Base-by-base conservation (phyloP, 2,329 filamentous ascomycete species). In the Pyricularia pennisetigena region DNA sequence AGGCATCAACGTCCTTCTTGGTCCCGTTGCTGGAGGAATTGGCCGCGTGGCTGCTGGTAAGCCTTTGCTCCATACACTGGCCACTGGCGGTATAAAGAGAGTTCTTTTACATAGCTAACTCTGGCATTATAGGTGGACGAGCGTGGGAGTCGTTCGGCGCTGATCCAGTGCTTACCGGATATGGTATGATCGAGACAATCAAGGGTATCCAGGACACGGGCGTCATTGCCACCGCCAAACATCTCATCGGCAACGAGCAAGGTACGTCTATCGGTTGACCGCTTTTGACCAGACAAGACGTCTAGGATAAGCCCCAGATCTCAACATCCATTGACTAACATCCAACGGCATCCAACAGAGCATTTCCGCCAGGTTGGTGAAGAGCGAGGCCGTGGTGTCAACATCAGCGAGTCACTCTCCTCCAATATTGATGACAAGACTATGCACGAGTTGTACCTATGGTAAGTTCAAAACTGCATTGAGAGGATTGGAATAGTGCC, bases 121-220 rank as follows among this genome's bases (percentile, higher is more conserved):
- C 12, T 2, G 79, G 83, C 12, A 88, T 89, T 1, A 86, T 87
- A 72, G 89, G 86, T 30, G 90, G 90, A 29, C 82, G 89, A 30
- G 90, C 90, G 76, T 93, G 90, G 91, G 88, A 90, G 77, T 85
- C 84, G 1, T 86, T 85, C 79, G 88, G 88, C 5, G 88, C 90
- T 3, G 92, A 95, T 73, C 92, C 92, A 0, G 89, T 90, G 16
- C 82, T 93, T 67, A 90, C 90, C 12, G 92, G 91, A 68, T 80
- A 90, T 70, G 85, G 86, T 70, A 91, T 94, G 72, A 85, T 85
- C 54, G 86, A 93, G 76, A 91, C 90, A 0, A 84, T 94, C 73
- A 87, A 88, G 76, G 92, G 92, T 69, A 93, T 93, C 65, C 92
- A 96, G 75, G 88, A 90, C 78, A 87, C 88, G 12, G 91, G 91